Conservation (phyloP, 129 eudicot genomes). For the Silybum marianum region DNA sequence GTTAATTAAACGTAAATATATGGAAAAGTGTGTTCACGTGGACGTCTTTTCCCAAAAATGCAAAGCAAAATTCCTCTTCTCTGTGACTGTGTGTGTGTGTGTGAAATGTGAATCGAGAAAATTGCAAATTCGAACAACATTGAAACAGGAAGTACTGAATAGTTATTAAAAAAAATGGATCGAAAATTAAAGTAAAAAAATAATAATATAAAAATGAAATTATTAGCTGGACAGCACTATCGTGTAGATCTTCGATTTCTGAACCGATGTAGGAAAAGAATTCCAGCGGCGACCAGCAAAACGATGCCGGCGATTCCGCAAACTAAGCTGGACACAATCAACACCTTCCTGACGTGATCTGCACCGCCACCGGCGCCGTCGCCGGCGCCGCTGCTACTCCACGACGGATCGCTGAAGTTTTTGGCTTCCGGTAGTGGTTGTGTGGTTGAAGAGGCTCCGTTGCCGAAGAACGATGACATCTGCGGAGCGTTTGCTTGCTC, state of each 20-base stretch:
- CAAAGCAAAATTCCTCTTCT: constrained; percentile 7
- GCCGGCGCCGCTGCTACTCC: constrained; percentile 28
- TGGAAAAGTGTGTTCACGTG: constrained; percentile 29
- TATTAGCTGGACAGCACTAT: constrained; percentile 25
- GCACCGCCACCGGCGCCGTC: constrained; percentile 26
- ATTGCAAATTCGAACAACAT: neutral
- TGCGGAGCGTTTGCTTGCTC: constrained; percentile 40
- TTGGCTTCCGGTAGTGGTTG: constrained; percentile 60
- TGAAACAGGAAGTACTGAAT: neutral
- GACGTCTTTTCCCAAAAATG: constrained; percentile 17
- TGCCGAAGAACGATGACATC: constrained; percentile 57
- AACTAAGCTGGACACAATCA: constrained; percentile 61
- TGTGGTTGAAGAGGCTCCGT: constrained; percentile 32
- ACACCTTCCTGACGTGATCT: constrained; percentile 45
- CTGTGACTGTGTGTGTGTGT: neutral
- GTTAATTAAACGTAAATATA: neutral
- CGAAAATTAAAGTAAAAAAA: neutral
- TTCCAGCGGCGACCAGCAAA: constrained; percentile 50
- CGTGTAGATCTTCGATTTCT: constrained; percentile 21
- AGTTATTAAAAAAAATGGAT: neutral
- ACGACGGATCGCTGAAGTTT: constrained; percentile 49
- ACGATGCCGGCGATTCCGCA: constrained; percentile 66
- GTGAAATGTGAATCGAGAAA: neutral
- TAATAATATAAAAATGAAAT: neutral
- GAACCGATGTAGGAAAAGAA: constrained; percentile 43